A percentile compares a stretch with the other conserved stretches of the same genome.
phyloP scores from a whole-genome alignment of 129 eudicot genomes.

The Lactuca saligna region DNA sequence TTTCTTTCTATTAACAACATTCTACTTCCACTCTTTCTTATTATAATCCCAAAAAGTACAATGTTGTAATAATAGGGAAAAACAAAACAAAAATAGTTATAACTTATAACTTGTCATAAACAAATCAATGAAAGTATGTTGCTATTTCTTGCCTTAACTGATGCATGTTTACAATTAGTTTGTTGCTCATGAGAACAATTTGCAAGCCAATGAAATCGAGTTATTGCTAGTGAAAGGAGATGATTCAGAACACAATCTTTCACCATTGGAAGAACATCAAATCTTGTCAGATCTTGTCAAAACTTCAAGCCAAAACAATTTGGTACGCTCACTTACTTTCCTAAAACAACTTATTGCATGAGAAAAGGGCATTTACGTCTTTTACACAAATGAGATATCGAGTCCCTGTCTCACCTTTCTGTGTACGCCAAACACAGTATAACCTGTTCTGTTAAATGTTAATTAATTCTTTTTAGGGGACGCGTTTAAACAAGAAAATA shows the following conservation, averaged over 20 bases:
- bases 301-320: slow-evolving; percentile 36
- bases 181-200: slow-evolving; percentile 46
- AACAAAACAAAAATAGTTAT: too few relatives aligned
- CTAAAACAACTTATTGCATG: too few relatives aligned
- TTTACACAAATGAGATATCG: background rate
- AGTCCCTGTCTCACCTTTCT: too few relatives aligned
- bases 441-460: too few relatives aligned
- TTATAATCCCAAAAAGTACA: too few relatives aligned
- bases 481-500: too few relatives aligned
- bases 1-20: background rate
- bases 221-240: slow-evolving; percentile 44
- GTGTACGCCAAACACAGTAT: too few relatives aligned
- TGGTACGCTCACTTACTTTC: slow-evolving; percentile 44
- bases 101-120: too few relatives aligned
- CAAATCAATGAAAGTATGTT: background rate
- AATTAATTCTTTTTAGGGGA: too few relatives aligned
- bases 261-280: slow-evolving; percentile 47
- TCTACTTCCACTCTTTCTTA: background rate
- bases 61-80: too few relatives aligned
- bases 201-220: slow-evolving; percentile 53
- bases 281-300: slow-evolving; percentile 50
- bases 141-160: background rate
- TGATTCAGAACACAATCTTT: slow-evolving; percentile 20
- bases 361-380: background rate
- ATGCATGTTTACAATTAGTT: slow-evolving; percentile 42